Evolutionary conservation across 2,329 filamentous ascomycete genomes (phyloP).

Genomic region (Fusarium sp.): DNA sequence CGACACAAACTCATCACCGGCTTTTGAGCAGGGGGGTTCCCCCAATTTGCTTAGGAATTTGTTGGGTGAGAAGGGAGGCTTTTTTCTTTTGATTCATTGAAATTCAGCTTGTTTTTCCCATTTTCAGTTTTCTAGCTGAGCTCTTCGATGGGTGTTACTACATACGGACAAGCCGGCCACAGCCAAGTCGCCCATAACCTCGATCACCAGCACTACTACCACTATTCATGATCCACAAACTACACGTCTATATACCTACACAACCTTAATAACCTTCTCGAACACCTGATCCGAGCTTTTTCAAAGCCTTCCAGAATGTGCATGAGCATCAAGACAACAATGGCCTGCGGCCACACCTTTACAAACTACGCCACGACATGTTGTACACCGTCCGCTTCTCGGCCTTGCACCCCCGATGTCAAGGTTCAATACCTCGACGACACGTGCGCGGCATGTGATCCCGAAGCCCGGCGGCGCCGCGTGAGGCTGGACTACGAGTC

Average conservation of each 20-base stretch:
- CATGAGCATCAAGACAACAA: constrained; percentile 36
- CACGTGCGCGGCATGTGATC: constrained; percentile 51
- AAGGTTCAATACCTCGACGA: constrained; percentile 44
- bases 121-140: not conserved
- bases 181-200: not conserved
- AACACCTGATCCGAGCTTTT: not conserved
- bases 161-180: not conserved
- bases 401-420: constrained; percentile 21
- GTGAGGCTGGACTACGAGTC: constrained; percentile 41
- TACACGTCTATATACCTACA: not conserved
- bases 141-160: constrained; percentile 12
- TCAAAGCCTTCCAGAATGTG: constrained; percentile 34
- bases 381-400: constrained; percentile 10
- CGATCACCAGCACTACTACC: not conserved
- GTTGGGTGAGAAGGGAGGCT: constrained; percentile 15
- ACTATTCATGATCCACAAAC: not conserved
- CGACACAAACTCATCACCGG: constrained; percentile 32
- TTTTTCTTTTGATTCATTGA: constrained; percentile 10
- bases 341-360: constrained; percentile 43
- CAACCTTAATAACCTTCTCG: not conserved
- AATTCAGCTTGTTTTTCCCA: not conserved
- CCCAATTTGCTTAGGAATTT: constrained; percentile 7
- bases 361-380: constrained; percentile 23
- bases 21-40: constrained; percentile 27
- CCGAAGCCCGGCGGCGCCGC: constrained; percentile 41